A percentile compares a stretch with the other conserved stretches of the same genome.
Evolutionary conservation across 495 filamentous ascomycete species (phyloP).

Genomic region (Saxispiralis lemnorum): DNA sequence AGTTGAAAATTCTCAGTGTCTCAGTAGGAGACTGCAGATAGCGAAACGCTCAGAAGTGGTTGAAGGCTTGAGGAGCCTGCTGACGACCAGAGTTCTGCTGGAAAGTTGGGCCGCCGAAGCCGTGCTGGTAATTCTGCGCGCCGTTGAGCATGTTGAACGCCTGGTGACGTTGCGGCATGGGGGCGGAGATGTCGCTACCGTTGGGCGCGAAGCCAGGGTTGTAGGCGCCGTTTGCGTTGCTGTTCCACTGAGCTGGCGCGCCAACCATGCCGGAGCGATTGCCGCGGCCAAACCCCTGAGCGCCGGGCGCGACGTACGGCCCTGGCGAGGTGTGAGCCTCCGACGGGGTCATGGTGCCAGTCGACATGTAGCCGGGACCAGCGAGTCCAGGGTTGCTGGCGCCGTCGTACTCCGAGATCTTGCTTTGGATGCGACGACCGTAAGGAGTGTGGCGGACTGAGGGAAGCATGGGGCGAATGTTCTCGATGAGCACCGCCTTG

Average conservation of each 20-base stretch:
- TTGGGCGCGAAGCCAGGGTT: neutral
- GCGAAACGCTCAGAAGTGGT: neutral
- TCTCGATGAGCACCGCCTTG: slow-evolving; percentile 57
- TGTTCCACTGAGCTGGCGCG: slow-evolving; percentile 8
- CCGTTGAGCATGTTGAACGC: slow-evolving; percentile 8
- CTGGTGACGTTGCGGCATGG: slow-evolving; percentile 11
- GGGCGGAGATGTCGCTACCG: slow-evolving; percentile 7
- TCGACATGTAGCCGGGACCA: neutral
- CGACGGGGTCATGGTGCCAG: slow-evolving; percentile 5
- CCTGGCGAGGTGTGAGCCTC: slow-evolving; percentile 1
- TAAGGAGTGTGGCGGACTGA: slow-evolving; percentile 75
- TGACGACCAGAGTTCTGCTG: neutral
- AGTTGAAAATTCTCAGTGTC: no score
- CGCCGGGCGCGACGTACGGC: neutral
- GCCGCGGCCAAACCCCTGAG: slow-evolving; percentile 6
- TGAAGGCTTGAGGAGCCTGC: neutral
- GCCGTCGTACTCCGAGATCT: slow-evolving; percentile 39
- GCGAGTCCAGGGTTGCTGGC: slow-evolving; percentile 5
- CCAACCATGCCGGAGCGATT: slow-evolving; percentile 14
- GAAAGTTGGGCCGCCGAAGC: slow-evolving; percentile 6
- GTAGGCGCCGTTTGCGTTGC: slow-evolving; percentile 1
- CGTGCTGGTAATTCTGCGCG: slow-evolving; percentile 1
- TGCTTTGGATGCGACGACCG: slow-evolving; percentile 76
- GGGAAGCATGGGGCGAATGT: slow-evolving; percentile 66
- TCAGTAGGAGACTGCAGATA: neutral